Evolutionary conservation across 2,329 filamentous ascomycete genomes (phyloP).

Genomic region (Orbilia blumenaviensis): DNA sequence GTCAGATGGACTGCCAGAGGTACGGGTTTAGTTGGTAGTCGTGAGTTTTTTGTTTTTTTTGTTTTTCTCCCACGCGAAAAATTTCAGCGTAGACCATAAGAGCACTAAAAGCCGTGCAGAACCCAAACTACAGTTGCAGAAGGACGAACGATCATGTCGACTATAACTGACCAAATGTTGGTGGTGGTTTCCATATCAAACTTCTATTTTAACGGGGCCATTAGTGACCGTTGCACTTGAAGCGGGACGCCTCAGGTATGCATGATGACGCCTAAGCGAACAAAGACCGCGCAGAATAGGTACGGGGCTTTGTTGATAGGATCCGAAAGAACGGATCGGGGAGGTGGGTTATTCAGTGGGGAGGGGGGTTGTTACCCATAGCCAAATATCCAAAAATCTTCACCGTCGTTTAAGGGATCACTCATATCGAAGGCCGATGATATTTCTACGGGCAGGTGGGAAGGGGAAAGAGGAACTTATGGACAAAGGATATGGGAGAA

Average conservation of each 20-base stretch:
- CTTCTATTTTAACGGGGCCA: constrained; percentile 68
- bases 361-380: constrained; percentile 74
- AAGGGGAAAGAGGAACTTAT: constrained; percentile 2
- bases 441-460: constrained; percentile 33
- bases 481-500: neutral
- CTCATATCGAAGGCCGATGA: constrained; percentile 37
- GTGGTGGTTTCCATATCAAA: constrained; percentile 97
- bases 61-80: constrained; percentile 37
- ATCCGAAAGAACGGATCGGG: constrained; percentile 43
- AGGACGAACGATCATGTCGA: constrained; percentile 29
- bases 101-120: neutral
- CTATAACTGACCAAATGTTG: constrained; percentile 79
- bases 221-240: constrained; percentile 36
- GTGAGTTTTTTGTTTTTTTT: constrained; percentile 32
- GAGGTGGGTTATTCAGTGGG: constrained; percentile 24
- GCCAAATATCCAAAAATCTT: constrained; percentile 94
- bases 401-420: constrained; percentile 60
- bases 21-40: constrained; percentile 22
- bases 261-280: constrained; percentile 55
- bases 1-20: constrained; percentile 2
- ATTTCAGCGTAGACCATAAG: constrained; percentile 37
- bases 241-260: constrained; percentile 37
- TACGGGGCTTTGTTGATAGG: constrained; percentile 6
- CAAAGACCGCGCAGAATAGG: constrained; percentile 32
- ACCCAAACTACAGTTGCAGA: constrained; percentile 15